These are phyloP conservation scores for Solanum sparsipilum DNA, from an alignment of 257 asterid species.

Conservation along the genomic window DNA sequence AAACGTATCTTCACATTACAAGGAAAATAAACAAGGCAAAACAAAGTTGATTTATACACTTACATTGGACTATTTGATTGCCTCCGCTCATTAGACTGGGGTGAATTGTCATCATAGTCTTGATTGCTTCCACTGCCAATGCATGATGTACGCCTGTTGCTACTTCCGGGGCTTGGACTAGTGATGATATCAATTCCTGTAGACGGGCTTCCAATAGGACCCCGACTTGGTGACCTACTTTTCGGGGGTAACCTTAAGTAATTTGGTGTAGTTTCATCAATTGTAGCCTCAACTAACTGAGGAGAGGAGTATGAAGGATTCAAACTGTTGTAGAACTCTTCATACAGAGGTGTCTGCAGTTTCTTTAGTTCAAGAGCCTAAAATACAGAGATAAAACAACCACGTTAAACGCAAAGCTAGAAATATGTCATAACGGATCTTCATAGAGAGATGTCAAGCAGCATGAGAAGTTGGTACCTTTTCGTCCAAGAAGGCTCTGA, in stretches of 20 bases:
- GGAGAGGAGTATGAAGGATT: constrained; percentile 26
- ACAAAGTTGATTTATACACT: neutral
- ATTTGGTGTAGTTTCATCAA: constrained; percentile 16
- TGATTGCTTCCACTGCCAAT: constrained; percentile 8
- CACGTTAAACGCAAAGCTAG: neutral
- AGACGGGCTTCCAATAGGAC: constrained; percentile 8
- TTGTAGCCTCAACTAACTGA: constrained; percentile 9
- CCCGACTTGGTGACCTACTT: constrained; percentile 29
- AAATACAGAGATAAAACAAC: neutral
- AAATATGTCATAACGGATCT: neutral
- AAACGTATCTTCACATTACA: neutral
- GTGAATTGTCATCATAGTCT: constrained; percentile 14
- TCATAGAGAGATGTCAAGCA: neutral
- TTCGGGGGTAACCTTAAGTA: constrained; percentile 30
- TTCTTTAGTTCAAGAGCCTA: constrained; percentile 28
- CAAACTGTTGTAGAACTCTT: constrained; percentile 28
- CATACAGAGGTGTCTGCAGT: constrained; percentile 28
- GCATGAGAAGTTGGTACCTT: constrained; percentile 9
- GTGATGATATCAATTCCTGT: constrained; percentile 4
- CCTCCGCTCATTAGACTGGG: constrained; percentile 16
- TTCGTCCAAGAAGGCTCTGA: constrained; percentile 25
- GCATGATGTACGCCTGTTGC: constrained; percentile 9
- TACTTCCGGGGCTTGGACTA: constrained; percentile 31
- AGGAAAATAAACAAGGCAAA: neutral
- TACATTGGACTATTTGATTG: constrained; percentile 27